A percentile compares a stretch with the other conserved stretches of the same genome.
phyloP scores from a whole-genome alignment of 2,329 filamentous ascomycete genomes.

The Diaporthe capsici region DNA sequence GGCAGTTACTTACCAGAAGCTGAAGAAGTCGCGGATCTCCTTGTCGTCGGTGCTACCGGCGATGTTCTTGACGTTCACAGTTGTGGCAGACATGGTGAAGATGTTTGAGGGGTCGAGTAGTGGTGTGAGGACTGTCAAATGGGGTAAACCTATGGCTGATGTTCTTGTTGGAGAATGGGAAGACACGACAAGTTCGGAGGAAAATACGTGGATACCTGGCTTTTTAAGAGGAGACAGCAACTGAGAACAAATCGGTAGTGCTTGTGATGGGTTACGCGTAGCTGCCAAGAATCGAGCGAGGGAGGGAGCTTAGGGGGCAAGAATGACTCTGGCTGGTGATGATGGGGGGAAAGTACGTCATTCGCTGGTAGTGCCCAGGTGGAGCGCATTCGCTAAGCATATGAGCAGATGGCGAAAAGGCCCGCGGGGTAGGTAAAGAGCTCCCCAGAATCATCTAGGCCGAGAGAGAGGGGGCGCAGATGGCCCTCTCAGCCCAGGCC shows the following conservation, averaged over 20 bases:
- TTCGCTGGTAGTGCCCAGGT: constrained; percentile 15
- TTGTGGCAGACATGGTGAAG: constrained; percentile 70
- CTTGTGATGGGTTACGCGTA: constrained; percentile 24
- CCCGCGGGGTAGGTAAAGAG: constrained; percentile 15
- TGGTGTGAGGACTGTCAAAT: constrained; percentile 1
- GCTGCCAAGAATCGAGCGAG: constrained; percentile 28
- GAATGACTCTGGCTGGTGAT: constrained; percentile 26
- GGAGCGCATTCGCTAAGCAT: constrained; percentile 11
- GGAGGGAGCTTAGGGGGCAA: constrained; percentile 9
- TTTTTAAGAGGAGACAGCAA: constrained; percentile 8
- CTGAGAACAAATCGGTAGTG: constrained; percentile 9
- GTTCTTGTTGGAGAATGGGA: not conserved
- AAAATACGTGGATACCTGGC: not conserved
- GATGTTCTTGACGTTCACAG: constrained; percentile 93
- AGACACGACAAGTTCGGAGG: not conserved
- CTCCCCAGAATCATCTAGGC: constrained; percentile 13
- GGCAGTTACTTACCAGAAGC: constrained; percentile 80
- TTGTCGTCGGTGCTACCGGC: constrained; percentile 84
- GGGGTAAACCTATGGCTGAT: constrained; percentile 12
- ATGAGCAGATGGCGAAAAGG: not conserved
- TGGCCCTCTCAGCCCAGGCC: not conserved
- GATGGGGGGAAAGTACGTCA: constrained; percentile 23
- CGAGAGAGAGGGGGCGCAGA: not conserved
- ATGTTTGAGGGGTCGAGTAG: not conserved
- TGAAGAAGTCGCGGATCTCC: constrained; percentile 97